Evolutionary conservation across 225 moss, liverwort and hornwort species (phyloP).

Genomic region (Pseudisothecium myosuroides): DNA sequence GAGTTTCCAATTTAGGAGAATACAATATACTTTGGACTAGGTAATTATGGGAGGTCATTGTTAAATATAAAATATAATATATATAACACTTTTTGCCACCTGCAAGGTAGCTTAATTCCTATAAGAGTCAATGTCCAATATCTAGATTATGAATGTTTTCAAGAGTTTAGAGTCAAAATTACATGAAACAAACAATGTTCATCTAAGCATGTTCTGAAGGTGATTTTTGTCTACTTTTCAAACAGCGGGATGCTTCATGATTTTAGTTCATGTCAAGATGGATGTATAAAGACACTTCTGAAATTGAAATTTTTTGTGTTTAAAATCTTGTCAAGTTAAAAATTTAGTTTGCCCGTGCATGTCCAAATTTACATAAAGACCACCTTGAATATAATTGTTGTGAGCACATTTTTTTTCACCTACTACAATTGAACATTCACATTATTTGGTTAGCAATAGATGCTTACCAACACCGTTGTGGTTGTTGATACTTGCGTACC

Average conservation of each 20-base stretch:
- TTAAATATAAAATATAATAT: neutral
- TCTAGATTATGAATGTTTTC: neutral
- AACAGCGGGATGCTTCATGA: neutral
- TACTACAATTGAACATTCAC: neutral
- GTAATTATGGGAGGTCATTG: neutral
- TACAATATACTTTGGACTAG: neutral
- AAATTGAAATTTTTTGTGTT: no score
- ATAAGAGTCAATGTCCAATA: no score
- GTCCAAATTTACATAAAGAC: neutral
- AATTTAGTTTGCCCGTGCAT: neutral
- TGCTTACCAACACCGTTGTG: slow-evolving; percentile 57
- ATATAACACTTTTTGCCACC: no score
- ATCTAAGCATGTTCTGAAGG: neutral
- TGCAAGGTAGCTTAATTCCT: neutral
- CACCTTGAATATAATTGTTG: neutral
- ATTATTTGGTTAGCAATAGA: neutral
- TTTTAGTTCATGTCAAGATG: neutral
- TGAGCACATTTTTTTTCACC: neutral
- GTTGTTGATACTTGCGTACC: slow-evolving; percentile 82
- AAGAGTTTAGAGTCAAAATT: neutral
- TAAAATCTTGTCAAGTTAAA: neutral
- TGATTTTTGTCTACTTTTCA: neutral
- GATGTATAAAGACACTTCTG: neutral
- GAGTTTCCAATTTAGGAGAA: neutral
- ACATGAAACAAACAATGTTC: neutral